phyloP scores from a whole-genome alignment of 371 early-diverging fungal genomes.

The Rhizopus arrhizus region DNA sequence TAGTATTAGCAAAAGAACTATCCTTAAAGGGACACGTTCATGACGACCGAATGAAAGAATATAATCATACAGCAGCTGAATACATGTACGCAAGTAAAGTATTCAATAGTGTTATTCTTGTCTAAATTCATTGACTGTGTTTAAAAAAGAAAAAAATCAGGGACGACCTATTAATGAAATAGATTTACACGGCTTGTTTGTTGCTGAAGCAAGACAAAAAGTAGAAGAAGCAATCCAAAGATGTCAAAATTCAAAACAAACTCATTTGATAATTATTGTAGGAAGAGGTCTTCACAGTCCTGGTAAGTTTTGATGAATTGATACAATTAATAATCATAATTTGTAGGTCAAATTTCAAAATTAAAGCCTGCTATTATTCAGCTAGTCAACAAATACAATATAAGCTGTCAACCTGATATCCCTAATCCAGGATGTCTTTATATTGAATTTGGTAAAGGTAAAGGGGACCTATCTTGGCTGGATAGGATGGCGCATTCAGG shows the following conservation, averaged over 20 bases:
- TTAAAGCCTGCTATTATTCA: conserved; percentile 64
- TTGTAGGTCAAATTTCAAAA: conserved; percentile 53
- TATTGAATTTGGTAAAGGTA: conserved; percentile 57
- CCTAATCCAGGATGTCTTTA: conserved; percentile 68
- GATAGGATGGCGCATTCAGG: conserved; percentile 34
- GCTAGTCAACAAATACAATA: conserved; percentile 55
- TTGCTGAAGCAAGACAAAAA: conserved; percentile 58
- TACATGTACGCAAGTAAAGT: conserved; percentile 49
- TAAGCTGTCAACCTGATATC: conserved; percentile 56
- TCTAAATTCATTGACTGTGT: too few relatives aligned
- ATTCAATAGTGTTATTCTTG: too few relatives aligned
- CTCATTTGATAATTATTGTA: conserved; percentile 61
- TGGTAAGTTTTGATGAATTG: conserved; percentile 20
- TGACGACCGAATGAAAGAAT: conserved; percentile 55
- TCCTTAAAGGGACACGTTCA: conserved; percentile 58
- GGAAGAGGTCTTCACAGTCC: conserved; percentile 65
- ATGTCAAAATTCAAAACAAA: conserved; percentile 46
- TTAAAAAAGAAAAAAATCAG: conserved; percentile 47
- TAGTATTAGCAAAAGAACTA: conserved; percentile 48
- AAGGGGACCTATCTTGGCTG: conserved; percentile 52
- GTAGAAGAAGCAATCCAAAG: conserved; percentile 52
- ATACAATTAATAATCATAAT: background rate
- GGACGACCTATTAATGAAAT: conserved; percentile 51
- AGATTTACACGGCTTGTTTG: conserved; percentile 65
- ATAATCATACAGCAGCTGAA: conserved; percentile 57